A percentile compares a stretch with the other conserved stretches of the same genome.
Evolutionary conservation across 192 early-diverging fungal species (phyloP).

Genomic region (Podila horticola): DNA sequence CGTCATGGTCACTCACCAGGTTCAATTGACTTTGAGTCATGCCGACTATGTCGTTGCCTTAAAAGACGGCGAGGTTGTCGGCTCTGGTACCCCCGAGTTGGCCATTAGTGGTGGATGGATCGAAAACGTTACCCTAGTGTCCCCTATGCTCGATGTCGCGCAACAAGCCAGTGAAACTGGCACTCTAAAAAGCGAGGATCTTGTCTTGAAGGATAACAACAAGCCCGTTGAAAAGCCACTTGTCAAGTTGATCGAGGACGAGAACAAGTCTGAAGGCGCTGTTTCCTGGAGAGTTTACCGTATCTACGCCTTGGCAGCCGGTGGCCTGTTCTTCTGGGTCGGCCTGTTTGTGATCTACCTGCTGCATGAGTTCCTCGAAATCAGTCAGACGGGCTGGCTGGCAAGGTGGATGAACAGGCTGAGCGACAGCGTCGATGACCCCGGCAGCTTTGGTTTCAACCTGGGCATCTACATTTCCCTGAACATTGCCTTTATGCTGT

Average conservation of each 20-base stretch:
- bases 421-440: not conserved
- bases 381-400: slow-evolving; percentile 67
- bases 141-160: slow-evolving; percentile 7
- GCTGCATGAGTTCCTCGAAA: slow-evolving; percentile 54
- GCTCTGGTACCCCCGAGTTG: slow-evolving; percentile 60
- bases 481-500: slow-evolving; percentile 52
- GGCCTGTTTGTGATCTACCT: slow-evolving; percentile 54
- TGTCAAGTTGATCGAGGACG: slow-evolving; percentile 78
- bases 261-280: slow-evolving; percentile 83
- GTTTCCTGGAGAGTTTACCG: slow-evolving; percentile 83
- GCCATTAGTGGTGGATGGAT: slow-evolving; percentile 55
- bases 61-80: slow-evolving; percentile 65
- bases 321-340: slow-evolving; percentile 69
- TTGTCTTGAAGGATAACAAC: slow-evolving; percentile 45
- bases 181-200: slow-evolving; percentile 51
- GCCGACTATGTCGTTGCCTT: slow-evolving; percentile 70
- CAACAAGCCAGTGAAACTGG: slow-evolving; percentile 28
- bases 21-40: slow-evolving; percentile 67
- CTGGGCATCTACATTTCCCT: slow-evolving; percentile 69
- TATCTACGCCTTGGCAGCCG: slow-evolving; percentile 77
- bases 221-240: slow-evolving; percentile 44
- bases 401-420: slow-evolving; percentile 60
- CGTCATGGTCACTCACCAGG: slow-evolving; percentile 93
- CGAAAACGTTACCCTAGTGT: slow-evolving; percentile 41
- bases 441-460: slow-evolving; percentile 64